Conservation (phyloP, 1,284 basidiomycete species). For the Fomes fomentarius region DNA sequence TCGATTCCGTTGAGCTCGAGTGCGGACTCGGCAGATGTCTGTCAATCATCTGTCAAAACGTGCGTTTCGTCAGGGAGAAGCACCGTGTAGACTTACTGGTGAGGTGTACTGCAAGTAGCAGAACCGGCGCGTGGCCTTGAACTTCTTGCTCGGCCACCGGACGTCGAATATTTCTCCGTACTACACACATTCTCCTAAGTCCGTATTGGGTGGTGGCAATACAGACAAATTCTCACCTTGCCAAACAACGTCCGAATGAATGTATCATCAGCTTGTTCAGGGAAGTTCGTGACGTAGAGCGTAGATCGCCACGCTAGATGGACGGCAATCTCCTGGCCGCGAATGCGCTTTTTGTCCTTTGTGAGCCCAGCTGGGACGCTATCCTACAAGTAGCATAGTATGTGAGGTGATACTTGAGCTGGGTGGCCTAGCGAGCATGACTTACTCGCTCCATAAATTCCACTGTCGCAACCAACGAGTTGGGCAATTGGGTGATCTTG, state of each 20-base stretch:
- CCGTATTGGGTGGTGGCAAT: background rate
- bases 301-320: conserved; percentile 94
- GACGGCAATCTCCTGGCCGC: conserved; percentile 76
- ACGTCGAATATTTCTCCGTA: conserved; percentile 93
- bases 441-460: conserved; percentile 77
- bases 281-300: conserved; percentile 96
- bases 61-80: too few species aligned
- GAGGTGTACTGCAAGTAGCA: conserved; percentile 93
- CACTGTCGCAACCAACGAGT: conserved; percentile 72
- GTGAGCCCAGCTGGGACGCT: conserved; percentile 85
- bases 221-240: conserved; percentile 50
- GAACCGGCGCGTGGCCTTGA: conserved; percentile 88
- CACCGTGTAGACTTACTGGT: conserved; percentile 59
- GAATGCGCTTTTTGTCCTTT: conserved; percentile 89
- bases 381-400: conserved; percentile 49
- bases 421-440: conserved; percentile 6
- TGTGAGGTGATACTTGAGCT: background rate
- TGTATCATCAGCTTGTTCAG: conserved; percentile 82
- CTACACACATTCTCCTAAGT: conserved; percentile 40
- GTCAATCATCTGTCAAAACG: conserved; percentile 3
- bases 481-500: conserved; percentile 65
- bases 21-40: conserved; percentile 78
- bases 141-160: conserved; percentile 98
- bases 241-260: conserved; percentile 79
- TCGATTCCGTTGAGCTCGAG: conserved; percentile 80